phyloP scores from a whole-genome alignment of 1,284 basidiomycete genomes.

The Ustilago cynodontis region DNA sequence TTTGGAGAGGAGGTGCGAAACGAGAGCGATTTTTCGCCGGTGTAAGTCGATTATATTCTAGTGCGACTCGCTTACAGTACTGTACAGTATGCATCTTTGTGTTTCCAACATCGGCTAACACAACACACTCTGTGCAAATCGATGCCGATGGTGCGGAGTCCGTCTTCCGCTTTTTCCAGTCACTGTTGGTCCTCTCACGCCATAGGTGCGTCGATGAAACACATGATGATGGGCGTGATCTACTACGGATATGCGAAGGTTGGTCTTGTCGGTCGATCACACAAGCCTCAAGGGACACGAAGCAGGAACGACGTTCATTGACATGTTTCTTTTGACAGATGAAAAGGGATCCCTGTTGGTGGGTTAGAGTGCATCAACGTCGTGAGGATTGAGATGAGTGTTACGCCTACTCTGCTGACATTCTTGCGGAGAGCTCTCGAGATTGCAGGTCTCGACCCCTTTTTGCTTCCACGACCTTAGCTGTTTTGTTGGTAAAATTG shows the following conservation, averaged over 20 bases:
- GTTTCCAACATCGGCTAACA: slow-evolving; percentile 1
- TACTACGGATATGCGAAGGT: neutral
- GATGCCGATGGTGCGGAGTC: slow-evolving; percentile 6
- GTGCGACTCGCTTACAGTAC: slow-evolving; percentile 29
- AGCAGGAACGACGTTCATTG: too few species aligned
- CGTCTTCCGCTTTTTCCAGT: neutral
- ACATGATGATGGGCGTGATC: neutral
- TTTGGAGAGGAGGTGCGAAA: neutral
- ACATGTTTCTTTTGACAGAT: too few species aligned
- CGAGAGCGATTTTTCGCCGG: slow-evolving; percentile 3
- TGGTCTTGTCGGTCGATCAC: slow-evolving; percentile 4
- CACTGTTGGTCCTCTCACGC: neutral
- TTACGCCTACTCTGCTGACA: too few species aligned
- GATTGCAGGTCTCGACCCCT: too few species aligned
- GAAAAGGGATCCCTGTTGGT: too few species aligned
- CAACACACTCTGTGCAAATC: neutral
- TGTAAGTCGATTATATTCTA: slow-evolving; percentile 5
- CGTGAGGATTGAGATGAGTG: too few species aligned
- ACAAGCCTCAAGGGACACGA: too few species aligned
- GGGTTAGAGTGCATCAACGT: too few species aligned
- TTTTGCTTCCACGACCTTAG: too few species aligned
- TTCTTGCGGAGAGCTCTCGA: too few species aligned
- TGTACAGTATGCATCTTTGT: slow-evolving; percentile 17
- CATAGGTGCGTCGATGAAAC: neutral
- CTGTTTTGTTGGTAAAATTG: too few species aligned